Evolutionary conservation across 2,329 filamentous ascomycete species (phyloP).

Genomic region (Penicillium fuscoglaucum): DNA sequence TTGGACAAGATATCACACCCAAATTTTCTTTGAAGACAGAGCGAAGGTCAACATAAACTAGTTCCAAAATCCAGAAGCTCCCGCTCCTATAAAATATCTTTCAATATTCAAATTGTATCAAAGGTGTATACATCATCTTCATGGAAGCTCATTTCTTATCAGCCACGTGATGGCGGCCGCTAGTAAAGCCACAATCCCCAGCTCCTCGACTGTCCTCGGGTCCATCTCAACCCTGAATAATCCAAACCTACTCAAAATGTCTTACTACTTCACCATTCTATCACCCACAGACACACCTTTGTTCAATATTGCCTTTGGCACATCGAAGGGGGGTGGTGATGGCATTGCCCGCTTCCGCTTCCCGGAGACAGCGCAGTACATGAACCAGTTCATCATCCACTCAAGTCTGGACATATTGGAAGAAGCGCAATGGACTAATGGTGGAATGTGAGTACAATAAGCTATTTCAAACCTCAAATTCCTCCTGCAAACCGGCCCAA

Average conservation of each 20-base stretch:
- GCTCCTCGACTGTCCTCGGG: not conserved
- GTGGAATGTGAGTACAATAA: slow-evolving; percentile 65
- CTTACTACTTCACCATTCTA: slow-evolving; percentile 97
- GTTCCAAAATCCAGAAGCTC: not conserved
- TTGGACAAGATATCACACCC: not conserved
- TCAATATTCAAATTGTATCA: not conserved
- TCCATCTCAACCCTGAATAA: slow-evolving; percentile 6
- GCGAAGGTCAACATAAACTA: not conserved
- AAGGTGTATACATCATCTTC: not conserved
- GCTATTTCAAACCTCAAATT: not conserved
- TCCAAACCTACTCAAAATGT: slow-evolving; percentile 61
- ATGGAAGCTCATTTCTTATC: slow-evolving; percentile 14
- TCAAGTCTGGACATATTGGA: slow-evolving; percentile 92
- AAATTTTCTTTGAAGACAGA: not conserved
- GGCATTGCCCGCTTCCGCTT: slow-evolving; percentile 88
- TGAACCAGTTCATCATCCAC: slow-evolving; percentile 98
- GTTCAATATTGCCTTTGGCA: slow-evolving; percentile 96
- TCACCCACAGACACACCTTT: slow-evolving; percentile 93
- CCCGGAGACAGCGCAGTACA: slow-evolving; percentile 80
- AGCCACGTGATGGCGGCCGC: slow-evolving; percentile 15
- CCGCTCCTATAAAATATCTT: rapidly evolving
- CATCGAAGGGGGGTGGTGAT: slow-evolving; percentile 92
- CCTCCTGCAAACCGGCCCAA: not conserved
- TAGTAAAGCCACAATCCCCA: slow-evolving; percentile 10
- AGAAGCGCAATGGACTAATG: slow-evolving; percentile 89